Conservation (phyloP, 495 filamentous ascomycete genomes). For the Chaetomium cochliodes region DNA sequence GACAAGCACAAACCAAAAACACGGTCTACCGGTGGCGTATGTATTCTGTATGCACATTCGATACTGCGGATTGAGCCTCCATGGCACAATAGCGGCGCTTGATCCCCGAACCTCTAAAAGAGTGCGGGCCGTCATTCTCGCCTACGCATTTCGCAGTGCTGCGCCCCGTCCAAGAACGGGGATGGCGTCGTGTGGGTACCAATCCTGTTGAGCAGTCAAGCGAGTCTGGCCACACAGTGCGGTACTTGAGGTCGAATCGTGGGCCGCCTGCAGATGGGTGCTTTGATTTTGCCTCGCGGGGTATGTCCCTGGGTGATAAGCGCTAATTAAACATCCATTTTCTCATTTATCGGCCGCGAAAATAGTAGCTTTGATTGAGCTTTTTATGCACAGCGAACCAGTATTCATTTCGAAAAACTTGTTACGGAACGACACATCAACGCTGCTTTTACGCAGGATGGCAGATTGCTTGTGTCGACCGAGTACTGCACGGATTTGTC, state of each 20-base stretch:
- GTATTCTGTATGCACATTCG: too few species aligned
- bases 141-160: not conserved
- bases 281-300: slow-evolving; percentile 9
- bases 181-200: not conserved
- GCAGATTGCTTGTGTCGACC: not conserved
- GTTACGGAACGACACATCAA: not conserved
- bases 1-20: not conserved
- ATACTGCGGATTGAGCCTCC: too few species aligned
- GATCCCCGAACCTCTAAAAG: not conserved
- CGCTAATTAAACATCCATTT: slow-evolving; percentile 18
- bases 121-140: slow-evolving; percentile 10
- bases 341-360: not conserved
- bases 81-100: not conserved
- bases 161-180: not conserved
- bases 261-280: not conserved
- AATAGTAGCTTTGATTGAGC: not conserved
- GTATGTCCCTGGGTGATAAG: not conserved
- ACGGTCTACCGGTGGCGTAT: not conserved
- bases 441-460: not conserved
- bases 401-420: slow-evolving; percentile 2
- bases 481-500: not conserved
- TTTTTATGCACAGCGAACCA: not conserved
- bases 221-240: slow-evolving; percentile 15
- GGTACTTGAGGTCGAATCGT: not conserved
- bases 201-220: not conserved